Evolutionary conservation across 139 green algal genomes (phyloP), one percentile per base, ranked within the genome.

Genomic region (Ettlia oleoabundans): DNA sequence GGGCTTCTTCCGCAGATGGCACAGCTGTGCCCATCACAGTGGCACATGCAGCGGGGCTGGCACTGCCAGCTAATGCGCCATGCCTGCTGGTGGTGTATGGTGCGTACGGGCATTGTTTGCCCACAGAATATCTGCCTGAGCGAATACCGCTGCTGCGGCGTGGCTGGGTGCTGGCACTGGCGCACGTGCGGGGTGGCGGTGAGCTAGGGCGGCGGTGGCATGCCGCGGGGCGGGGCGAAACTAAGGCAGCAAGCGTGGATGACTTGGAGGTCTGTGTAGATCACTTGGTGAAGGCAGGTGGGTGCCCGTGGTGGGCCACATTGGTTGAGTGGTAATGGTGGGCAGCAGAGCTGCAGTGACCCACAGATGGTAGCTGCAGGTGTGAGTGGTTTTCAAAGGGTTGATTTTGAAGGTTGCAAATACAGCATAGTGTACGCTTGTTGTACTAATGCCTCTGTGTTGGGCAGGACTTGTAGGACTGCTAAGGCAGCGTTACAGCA

Each of bases 151-250:
- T 97, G 73, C 81, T 97, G 72, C 53, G 55, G 28, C 73, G 86
- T 6, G 92, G 92, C 41, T 95, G 88, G 85, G 82, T 86, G 40
- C 61, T 95, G 22, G 91, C 86, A 19, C 67, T 91, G 10, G 92
- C 91, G 1, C 92, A 97, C 55, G 91, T 95, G 68, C 73, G 93
- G 3, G 92, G 93, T 1, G 94, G 94, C 19, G 93, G 93, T 0
- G 94, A 97, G 88, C 89, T 93, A 22, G 94, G 94, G 6, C 71
- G 89, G 35, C 80, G 79, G 62, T 97, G 94, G 94, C 92, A 97
- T 80, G 83, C 76, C 18, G 91, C 86, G 22, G 93, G 89, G 13
- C 38, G 86, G 21, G 82, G 72, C 1, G 30, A 38, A 0, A 26
- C 40, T 72, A 96, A 94, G 81, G 26, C 35, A 1, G 82, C 80